Base-by-base conservation (phyloP, 2,329 filamentous ascomycete species). In the Fusarium longipes region DNA sequence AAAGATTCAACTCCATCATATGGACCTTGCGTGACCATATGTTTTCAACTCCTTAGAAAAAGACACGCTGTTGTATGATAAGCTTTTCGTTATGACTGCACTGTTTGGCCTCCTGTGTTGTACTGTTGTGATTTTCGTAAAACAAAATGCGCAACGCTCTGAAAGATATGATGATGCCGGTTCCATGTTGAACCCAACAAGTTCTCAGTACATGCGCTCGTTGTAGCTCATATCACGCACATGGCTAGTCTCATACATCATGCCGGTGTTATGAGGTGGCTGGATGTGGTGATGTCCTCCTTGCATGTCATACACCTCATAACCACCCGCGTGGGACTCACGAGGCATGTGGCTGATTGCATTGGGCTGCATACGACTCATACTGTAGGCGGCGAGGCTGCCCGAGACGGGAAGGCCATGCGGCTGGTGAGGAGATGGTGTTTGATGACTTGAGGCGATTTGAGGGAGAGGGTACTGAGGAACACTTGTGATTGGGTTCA, bases 291-390 rank as follows among this genome's bases (percentile, higher is more conserved):
- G 67, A 30, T 72, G 71, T 22, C 77, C 76, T 30, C 82, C 78
- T n/a, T 82, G 80, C 42, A 80, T 78, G 35, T 83, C 83, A 60
- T 82, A 84, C 71, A 84, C 79, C 30, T 80, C 79, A 61, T 84
- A 85, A 38, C 75, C 66, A 20, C 65, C 55, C 15, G 71, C 45
- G 25, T 79, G 76, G 24, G 75, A 73, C 15, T 78, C 75, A 8
- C 76, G 75, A 30, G 71, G 61, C 45, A 74, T 72, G 59, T 69
- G 73, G 49, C 73, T 66, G 53, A 77, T 69, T 27, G 67, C 53
- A 50, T 60, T 66, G 22, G 73, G 55, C n/a, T 73, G 71, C 4
- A 65, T 68, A 15, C 74, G 73, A 57, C 70, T 71, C 67, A 77
- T 72, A 57, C 72, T 76, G 72, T 79, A 80, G 15, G 76, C 70